phyloP scores from a whole-genome alignment of 192 early-diverging fungal species.

The Coemansia sp. region DNA sequence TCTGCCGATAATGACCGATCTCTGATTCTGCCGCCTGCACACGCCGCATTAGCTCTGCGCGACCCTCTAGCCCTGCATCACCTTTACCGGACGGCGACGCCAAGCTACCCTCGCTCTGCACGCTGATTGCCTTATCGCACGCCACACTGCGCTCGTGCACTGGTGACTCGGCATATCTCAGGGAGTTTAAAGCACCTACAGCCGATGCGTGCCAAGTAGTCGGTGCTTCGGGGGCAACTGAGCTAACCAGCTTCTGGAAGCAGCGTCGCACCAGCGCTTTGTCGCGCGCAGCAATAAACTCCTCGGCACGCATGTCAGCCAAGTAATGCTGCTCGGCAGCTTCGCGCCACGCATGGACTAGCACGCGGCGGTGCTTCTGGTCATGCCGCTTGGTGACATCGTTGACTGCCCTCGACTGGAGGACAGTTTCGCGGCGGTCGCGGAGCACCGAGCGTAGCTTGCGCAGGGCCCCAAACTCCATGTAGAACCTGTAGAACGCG shows the following conservation, averaged over 20 bases:
- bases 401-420: conserved; percentile 28
- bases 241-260: no score
- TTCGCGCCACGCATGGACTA: conserved; percentile 33
- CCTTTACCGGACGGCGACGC: no score
- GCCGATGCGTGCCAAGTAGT: no score
- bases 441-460: conserved; percentile 7
- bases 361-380: conserved; percentile 21
- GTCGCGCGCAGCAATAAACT: background rate
- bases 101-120: conserved; percentile 12
- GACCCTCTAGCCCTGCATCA: no score
- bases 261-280: no score
- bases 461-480: background rate
- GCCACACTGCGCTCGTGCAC: background rate
- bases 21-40: conserved; percentile 6
- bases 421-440: conserved; percentile 5
- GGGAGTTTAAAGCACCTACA: no score
- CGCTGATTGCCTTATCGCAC: conserved; percentile 10
- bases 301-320: conserved; percentile 2
- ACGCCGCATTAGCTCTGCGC: conserved; percentile 6
- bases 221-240: no score
- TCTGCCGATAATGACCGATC: background rate
- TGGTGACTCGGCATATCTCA: no score
- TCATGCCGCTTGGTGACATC: conserved; percentile 20
- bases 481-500: background rate
- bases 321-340: conserved; percentile 4